These are phyloP conservation scores for Talaromyces verruculosus DNA, from an alignment of 2,329 filamentous ascomycete genomes.

Conservation along the genomic window DNA sequence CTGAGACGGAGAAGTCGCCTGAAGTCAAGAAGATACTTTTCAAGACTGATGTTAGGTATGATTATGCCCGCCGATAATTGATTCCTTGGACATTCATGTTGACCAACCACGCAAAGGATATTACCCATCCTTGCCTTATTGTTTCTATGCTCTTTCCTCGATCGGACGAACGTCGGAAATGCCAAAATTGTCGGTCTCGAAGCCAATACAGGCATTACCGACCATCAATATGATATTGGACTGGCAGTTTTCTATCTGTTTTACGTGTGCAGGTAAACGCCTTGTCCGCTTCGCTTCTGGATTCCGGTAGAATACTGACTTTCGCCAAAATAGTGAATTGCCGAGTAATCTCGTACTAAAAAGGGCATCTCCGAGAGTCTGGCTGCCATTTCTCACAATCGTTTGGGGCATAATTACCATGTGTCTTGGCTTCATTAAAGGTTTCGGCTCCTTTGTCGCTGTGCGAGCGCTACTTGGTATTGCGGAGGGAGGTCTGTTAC, in stretches of 20 bases:
- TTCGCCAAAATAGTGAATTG: constrained; percentile 51
- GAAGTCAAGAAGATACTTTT: constrained; percentile 45
- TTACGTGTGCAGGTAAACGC: constrained; percentile 56
- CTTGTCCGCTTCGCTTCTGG: no score
- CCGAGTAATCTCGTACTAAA: constrained; percentile 66
- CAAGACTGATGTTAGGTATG: constrained; percentile 56
- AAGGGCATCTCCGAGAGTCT: constrained; percentile 59
- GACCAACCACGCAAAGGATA: constrained; percentile 46
- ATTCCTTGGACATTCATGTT: background rate
- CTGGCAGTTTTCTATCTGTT: constrained; percentile 63
- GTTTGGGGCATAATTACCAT: constrained; percentile 60
- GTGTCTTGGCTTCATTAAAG: constrained; percentile 40
- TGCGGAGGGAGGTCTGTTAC: constrained; percentile 64
- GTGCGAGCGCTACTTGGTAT: constrained; percentile 63
- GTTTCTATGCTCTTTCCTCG: constrained; percentile 65
- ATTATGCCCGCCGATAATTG: background rate
- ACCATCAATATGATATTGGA: constrained; percentile 64
- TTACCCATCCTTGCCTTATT: constrained; percentile 63
- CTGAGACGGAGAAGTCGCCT: constrained; percentile 33
- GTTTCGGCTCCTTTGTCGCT: constrained; percentile 57
- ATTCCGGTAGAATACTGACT: background rate
- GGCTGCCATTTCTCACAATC: constrained; percentile 59
- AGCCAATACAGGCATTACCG: constrained; percentile 56
- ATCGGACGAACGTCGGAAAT: constrained; percentile 73
- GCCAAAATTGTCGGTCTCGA: constrained; percentile 66